phyloP scores from a whole-genome alignment of 768 basidiomycete species.

The Trametes cubensis region DNA sequence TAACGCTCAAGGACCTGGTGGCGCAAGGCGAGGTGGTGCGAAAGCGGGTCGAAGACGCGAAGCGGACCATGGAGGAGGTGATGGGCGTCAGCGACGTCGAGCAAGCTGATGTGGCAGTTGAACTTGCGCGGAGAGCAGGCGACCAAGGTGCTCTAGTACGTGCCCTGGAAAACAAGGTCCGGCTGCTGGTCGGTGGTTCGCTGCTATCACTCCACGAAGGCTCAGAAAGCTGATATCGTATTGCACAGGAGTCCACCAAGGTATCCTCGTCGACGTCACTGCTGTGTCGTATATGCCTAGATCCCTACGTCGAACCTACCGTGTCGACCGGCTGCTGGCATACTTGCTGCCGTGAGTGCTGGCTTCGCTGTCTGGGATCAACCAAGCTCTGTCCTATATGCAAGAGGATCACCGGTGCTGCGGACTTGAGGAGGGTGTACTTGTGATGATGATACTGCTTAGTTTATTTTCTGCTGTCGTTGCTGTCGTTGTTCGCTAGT shows the following conservation, averaged over 20 bases:
- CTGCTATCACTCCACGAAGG: background rate
- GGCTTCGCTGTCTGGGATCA: conserved; percentile 81
- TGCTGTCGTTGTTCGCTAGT: conserved; percentile 13
- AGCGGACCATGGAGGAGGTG: conserved; percentile 43
- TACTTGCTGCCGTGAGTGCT: conserved; percentile 80
- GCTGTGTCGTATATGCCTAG: conserved; percentile 79
- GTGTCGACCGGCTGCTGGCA: conserved; percentile 88
- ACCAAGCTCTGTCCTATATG: conserved; percentile 87
- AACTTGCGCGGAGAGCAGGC: conserved; percentile 50
- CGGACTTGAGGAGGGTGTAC: conserved; percentile 77
- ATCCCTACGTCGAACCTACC: conserved; percentile 76
- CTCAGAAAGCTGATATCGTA: conserved; percentile 7
- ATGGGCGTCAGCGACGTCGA: conserved; percentile 41
- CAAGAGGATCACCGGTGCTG: conserved; percentile 79
- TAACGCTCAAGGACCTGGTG: conserved; percentile 50
- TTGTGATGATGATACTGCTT: conserved; percentile 41
- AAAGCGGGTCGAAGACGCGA: conserved; percentile 31
- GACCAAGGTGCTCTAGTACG: conserved; percentile 51
- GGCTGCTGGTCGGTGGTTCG: conserved; percentile 49
- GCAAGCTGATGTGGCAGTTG: conserved; percentile 42
- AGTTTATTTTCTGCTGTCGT: conserved; percentile 11
- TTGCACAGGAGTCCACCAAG: conserved; percentile 45
- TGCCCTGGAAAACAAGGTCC: conserved; percentile 65
- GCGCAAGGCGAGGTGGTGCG: conserved; percentile 48
- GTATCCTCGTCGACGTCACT: conserved; percentile 46